These are phyloP conservation scores for Pascua sp. DNA, from an alignment of 1,284 basidiomycete genomes.

Conservation along the genomic window DNA sequence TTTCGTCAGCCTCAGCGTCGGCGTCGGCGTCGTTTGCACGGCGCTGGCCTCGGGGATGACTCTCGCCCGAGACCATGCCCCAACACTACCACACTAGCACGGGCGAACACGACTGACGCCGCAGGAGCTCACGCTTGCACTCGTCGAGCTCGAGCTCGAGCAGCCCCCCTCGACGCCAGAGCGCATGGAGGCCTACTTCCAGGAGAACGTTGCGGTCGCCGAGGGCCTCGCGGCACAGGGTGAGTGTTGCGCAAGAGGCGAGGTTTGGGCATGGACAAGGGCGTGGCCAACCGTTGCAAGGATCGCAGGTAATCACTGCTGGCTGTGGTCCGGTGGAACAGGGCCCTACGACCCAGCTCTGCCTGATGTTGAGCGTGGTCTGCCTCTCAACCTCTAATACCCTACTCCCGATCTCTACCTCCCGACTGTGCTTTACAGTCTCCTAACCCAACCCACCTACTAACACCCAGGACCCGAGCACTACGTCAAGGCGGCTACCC, in stretches of 20 bases:
- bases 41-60: not conserved
- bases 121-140: conserved; percentile 18
- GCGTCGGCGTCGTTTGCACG: not conserved
- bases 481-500: conserved; percentile 74
- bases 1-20: not conserved
- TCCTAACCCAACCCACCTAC: no score
- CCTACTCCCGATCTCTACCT: no score
- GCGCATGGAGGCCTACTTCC: conserved; percentile 83
- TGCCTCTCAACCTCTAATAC: no score
- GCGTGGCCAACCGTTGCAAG: no score
- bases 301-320: not conserved
- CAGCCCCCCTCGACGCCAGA: conserved; percentile 64
- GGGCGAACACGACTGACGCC: conserved; percentile 3
- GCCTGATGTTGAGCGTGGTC: no score
- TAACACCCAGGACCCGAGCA: conserved; percentile 63
- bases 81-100: not conserved
- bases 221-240: conserved; percentile 79
- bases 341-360: no score
- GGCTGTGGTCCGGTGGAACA: not conserved
- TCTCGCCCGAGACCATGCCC: not conserved
- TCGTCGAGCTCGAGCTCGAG: conserved; percentile 37
- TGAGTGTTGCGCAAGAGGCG: conserved; percentile 41
- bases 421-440: no score
- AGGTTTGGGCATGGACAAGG: not conserved
- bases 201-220: conserved; percentile 80